Conservation (phyloP, 2,329 filamentous ascomycete genomes). For the Mariannaea elegans region DNA sequence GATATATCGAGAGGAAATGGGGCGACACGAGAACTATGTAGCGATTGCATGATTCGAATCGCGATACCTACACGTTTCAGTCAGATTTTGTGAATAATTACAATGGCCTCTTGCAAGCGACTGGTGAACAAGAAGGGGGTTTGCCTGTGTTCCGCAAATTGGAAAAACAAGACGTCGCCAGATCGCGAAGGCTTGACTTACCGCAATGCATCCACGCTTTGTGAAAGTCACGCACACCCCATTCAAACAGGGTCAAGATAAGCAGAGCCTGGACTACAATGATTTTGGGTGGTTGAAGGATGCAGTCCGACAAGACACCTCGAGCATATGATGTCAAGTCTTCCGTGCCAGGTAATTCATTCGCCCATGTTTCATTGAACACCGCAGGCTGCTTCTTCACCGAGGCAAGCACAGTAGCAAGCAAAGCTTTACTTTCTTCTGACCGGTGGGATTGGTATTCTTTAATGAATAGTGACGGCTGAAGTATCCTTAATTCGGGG, state of each 20-base stretch:
- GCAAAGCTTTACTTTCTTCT: conserved; percentile 37
- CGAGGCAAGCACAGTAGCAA: conserved; percentile 30
- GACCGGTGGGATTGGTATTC: conserved; percentile 33
- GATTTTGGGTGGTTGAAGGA: conserved; percentile 30
- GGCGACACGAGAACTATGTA: conserved; percentile 32
- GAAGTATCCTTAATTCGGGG: conserved; percentile 46
- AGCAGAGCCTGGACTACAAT: conserved; percentile 51
- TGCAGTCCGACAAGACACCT: conserved; percentile 18
- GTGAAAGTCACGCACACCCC: conserved; percentile 52
- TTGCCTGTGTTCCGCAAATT: no score
- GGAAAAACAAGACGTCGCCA: no score
- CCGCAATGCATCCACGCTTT: conserved; percentile 53
- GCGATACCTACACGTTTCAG: conserved; percentile 27
- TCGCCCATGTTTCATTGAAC: conserved; percentile 23
- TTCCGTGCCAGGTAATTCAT: conserved; percentile 13
- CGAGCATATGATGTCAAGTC: conserved; percentile 29
- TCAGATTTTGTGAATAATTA: not conserved
- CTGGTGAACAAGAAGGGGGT: not conserved
- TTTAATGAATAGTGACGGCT: conserved; percentile 43
- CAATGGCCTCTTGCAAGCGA: rapidly evolving
- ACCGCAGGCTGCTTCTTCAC: conserved; percentile 28
- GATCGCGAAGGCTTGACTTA: not conserved
- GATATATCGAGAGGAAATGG: conserved; percentile 28
- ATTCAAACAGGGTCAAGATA: conserved; percentile 51
- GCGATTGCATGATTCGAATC: conserved; percentile 37